phyloP scores from a whole-genome alignment of 352 stramenopile genomes.

The Globisporangium mamillatum region DNA sequence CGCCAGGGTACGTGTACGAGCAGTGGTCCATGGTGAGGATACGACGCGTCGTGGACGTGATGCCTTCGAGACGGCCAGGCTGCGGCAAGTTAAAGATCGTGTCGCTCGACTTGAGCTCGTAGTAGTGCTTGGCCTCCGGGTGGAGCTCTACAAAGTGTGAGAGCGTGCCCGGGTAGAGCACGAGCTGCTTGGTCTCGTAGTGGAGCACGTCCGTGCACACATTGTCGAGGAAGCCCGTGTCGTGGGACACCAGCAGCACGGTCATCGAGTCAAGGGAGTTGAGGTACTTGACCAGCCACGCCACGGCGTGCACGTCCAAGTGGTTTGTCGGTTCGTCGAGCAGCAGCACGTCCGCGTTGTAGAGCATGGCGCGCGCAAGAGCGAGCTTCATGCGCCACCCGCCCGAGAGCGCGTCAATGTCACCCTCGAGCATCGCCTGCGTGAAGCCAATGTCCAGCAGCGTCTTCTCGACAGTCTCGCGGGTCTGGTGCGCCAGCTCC shows the following conservation, averaged over 20 bases:
- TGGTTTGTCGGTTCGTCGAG: too few species aligned
- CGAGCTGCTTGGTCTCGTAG: constrained; percentile 96
- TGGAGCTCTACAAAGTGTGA: too few species aligned
- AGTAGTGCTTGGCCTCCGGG: too few species aligned
- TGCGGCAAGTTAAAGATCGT: constrained; percentile 88
- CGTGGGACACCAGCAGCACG: constrained; percentile 96
- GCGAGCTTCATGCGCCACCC: constrained; percentile 97
- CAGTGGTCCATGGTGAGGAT: constrained; percentile 90
- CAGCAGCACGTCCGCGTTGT: constrained; percentile 93
- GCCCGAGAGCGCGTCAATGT: constrained; percentile 92
- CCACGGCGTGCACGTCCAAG: too few species aligned
- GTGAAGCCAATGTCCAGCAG: too few species aligned
- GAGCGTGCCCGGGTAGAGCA: constrained; percentile 80
- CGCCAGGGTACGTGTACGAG: constrained; percentile 86
- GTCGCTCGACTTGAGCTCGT: constrained; percentile 55
- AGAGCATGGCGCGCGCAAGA: constrained; percentile 90
- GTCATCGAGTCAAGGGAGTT: constrained; percentile 89
- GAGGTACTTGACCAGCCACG: constrained; percentile 73
- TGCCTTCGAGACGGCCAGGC: constrained; percentile 70
- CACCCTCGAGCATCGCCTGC: constrained; percentile 86
- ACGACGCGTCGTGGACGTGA: constrained; percentile 30
- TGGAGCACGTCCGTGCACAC: constrained; percentile 83
- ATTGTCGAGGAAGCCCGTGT: constrained; percentile 95
- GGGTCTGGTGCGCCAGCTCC: too few species aligned
- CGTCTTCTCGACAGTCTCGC: too few species aligned